These are phyloP conservation scores for Termitomyces sp. DNA, from an alignment of 768 basidiomycete genomes.

Conservation along the genomic window DNA sequence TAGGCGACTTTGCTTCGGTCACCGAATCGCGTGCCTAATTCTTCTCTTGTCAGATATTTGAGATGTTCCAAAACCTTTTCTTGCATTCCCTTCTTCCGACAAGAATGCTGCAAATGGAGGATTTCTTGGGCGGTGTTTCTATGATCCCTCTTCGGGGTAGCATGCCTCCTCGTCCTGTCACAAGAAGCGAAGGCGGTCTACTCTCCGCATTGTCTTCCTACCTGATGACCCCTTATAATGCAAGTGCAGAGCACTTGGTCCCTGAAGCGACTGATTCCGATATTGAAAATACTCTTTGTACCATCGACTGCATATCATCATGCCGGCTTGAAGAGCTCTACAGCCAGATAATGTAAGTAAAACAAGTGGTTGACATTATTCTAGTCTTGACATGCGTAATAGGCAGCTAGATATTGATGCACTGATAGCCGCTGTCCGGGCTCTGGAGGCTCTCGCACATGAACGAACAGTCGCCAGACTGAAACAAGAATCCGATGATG, in stretches of 20 bases:
- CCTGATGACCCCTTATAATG: conserved; percentile 88
- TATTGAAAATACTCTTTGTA: conserved; percentile 89
- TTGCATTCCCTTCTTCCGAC: conserved; percentile 87
- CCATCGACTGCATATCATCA: conserved; percentile 91
- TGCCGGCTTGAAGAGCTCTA: conserved; percentile 95
- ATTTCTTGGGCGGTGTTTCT: conserved; percentile 92
- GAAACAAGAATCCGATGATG: conserved; percentile 65
- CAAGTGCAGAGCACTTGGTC: conserved; percentile 67
- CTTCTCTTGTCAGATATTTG: conserved; percentile 66
- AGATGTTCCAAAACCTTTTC: conserved; percentile 97
- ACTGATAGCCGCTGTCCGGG: conserved; percentile 76
- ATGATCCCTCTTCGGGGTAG: conserved; percentile 86
- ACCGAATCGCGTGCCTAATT: conserved; percentile 2
- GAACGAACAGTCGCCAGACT: conserved; percentile 79
- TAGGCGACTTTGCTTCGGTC: not conserved
- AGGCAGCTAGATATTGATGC: conserved; percentile 80
- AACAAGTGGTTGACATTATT: not conserved
- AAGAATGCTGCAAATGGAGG: conserved; percentile 94
- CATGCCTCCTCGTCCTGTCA: conserved; percentile 54
- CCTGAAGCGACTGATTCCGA: conserved; percentile 89
- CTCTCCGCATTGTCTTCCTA: conserved; percentile 93
- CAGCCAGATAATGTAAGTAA: conserved; percentile 80
- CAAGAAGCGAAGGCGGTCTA: conserved; percentile 82
- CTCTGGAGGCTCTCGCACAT: conserved; percentile 87
- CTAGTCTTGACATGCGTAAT: not conserved